Conservation (phyloP, 306 rosid genomes). For the cucumber (Cucumis sativus) region DNA sequence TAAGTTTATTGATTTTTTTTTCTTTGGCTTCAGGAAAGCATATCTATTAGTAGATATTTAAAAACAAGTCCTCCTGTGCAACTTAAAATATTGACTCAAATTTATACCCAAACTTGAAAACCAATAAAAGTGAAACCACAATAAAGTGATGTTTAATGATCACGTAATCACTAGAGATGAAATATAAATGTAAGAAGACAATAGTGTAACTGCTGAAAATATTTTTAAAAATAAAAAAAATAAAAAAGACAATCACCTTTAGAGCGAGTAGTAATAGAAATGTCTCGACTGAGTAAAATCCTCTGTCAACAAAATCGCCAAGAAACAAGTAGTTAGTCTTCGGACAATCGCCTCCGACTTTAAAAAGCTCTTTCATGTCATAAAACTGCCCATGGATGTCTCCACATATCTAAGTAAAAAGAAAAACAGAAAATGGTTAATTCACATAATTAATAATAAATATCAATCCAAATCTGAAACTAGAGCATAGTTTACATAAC, state of each 20-base stretch:
- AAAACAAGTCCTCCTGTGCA: neutral
- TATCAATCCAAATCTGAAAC: conserved; percentile 1
- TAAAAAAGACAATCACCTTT: conserved; percentile 42
- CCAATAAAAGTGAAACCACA: neutral
- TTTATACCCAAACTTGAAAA: neutral
- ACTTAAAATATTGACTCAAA: neutral
- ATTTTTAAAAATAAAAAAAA: neutral
- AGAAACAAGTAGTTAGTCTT: conserved; percentile 92
- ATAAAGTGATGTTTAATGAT: neutral
- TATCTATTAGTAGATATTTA: neutral
- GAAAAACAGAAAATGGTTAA: conserved; percentile 8
- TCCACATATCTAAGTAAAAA: conserved; percentile 65
- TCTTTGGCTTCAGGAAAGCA: neutral
- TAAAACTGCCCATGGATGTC: conserved; percentile 98
- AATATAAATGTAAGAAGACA: neutral
- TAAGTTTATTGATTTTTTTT: neutral
- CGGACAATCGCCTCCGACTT: conserved; percentile 98
- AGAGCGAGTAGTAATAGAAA: conserved; percentile 89
- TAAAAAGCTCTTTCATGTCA: conserved; percentile 98
- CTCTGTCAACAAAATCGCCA: conserved; percentile 98
- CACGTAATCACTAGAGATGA: neutral
- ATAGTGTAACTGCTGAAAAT: neutral
- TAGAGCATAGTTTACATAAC: neutral
- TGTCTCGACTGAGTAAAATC: conserved; percentile 87
- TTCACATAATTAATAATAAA: conserved; percentile 2